Percentiles rank a stretch among this genome's conserved stretches.
Evolutionary conservation across 192 early-diverging fungal genomes (phyloP).

Genomic region (Backusella tarrabulga): DNA sequence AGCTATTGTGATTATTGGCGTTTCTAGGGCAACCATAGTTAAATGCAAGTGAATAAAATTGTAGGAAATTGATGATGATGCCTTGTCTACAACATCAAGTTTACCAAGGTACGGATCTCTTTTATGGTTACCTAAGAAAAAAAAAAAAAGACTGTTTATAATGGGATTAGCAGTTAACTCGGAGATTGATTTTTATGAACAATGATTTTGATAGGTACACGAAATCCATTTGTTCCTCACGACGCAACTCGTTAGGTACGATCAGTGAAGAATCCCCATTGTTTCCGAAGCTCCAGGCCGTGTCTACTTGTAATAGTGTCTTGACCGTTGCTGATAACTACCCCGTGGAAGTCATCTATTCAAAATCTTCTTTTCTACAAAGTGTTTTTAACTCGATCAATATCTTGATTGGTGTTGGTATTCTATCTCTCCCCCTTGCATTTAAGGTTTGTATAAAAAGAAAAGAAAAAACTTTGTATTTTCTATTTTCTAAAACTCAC

Average conservation of each 20-base stretch:
- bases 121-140: not conserved
- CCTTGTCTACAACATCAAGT: not conserved
- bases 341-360: slow-evolving; percentile 9
- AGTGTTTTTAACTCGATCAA: slow-evolving; percentile 60
- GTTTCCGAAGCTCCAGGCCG: slow-evolving; percentile 10
- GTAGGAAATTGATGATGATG: not conserved
- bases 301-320: slow-evolving; percentile 20
- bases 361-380: slow-evolving; percentile 44
- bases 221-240: slow-evolving; percentile 2
- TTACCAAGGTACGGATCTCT: slow-evolving; percentile 18
- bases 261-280: slow-evolving; percentile 14
- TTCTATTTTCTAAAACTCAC: not conserved
- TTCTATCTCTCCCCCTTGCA: slow-evolving; percentile 60
- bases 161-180: not conserved
- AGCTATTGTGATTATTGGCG: not conserved
- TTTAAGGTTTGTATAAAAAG: slow-evolving; percentile 36
- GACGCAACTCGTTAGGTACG: slow-evolving; percentile 8
- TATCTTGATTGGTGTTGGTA: slow-evolving; percentile 65
- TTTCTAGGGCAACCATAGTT: not conserved
- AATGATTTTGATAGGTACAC: not conserved
- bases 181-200: not conserved
- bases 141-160: not conserved
- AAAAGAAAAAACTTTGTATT: not conserved
- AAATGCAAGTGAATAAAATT: not conserved
- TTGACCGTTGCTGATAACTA: slow-evolving; percentile 32